These are phyloP conservation scores for Calonectria hongkongensis DNA, from an alignment of 2,329 filamentous ascomycete species.

Conservation along the genomic window DNA sequence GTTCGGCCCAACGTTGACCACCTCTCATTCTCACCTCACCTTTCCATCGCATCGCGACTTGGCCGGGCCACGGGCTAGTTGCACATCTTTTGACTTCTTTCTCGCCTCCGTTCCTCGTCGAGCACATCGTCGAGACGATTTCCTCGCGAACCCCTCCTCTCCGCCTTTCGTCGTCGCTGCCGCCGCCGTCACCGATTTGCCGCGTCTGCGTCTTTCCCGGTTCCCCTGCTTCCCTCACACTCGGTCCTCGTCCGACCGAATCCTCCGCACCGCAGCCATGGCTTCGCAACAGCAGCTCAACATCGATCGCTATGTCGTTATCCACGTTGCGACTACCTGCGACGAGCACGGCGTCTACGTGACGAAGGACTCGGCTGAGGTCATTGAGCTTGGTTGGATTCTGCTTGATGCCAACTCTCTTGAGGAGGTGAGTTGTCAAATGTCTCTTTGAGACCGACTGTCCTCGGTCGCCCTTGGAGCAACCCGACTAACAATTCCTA, in stretches of 20 bases:
- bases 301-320: slow-evolving; percentile 97
- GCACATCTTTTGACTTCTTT: slow-evolving; percentile 50
- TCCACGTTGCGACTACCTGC: slow-evolving; percentile 98
- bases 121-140: slow-evolving; percentile 48
- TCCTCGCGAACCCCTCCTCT: slow-evolving; percentile 38
- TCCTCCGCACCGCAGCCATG: slow-evolving; percentile 58
- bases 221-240: slow-evolving; percentile 42
- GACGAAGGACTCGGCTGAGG: slow-evolving; percentile 98
- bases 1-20: slow-evolving; percentile 49
- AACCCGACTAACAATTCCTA: slow-evolving; percentile 39
- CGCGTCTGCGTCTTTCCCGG: slow-evolving; percentile 48
- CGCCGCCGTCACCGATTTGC: slow-evolving; percentile 44
- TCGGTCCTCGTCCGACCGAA: slow-evolving; percentile 51
- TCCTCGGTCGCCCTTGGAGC: slow-evolving; percentile 29
- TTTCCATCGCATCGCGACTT: slow-evolving; percentile 55
- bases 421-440: slow-evolving; percentile 83
- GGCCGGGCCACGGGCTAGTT: slow-evolving; percentile 63
- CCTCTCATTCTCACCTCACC: slow-evolving; percentile 49
- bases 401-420: slow-evolving; percentile 92
- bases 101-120: slow-evolving; percentile 39
- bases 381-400: slow-evolving; percentile 99
- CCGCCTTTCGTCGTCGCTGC: slow-evolving; percentile 43
- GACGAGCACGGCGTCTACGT: slow-evolving; percentile 99
- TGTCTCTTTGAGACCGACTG: slow-evolving; percentile 36
- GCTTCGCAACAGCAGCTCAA: slow-evolving; percentile 73